phyloP scores from a whole-genome alignment of 495 filamentous ascomycete genomes.

The Hypoxylon fragiforme region DNA sequence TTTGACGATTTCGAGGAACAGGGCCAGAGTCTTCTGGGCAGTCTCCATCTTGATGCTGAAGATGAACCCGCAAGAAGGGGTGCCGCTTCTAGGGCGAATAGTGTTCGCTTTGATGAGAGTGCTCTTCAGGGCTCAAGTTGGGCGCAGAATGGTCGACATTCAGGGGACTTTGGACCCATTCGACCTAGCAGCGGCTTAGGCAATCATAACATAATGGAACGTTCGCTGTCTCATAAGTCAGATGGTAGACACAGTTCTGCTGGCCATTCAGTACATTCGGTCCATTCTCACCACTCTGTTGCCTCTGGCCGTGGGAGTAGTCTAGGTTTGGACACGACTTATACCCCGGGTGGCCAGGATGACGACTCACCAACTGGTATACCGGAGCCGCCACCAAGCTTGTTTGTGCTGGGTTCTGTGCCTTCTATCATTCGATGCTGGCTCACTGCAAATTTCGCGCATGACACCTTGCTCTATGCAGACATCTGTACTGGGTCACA shows the following conservation, averaged over 20 bases:
- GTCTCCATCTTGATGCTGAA: slow-evolving; percentile 80
- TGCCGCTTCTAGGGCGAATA: slow-evolving; percentile 86
- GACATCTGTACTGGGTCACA: slow-evolving; percentile 91
- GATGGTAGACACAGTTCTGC: slow-evolving; percentile 94
- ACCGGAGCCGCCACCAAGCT: slow-evolving; percentile 75
- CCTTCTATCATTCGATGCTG: slow-evolving; percentile 96
- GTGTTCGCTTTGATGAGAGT: slow-evolving; percentile 98
- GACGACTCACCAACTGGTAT: slow-evolving; percentile 66
- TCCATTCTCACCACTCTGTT: slow-evolving; percentile 54
- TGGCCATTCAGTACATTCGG: slow-evolving; percentile 74
- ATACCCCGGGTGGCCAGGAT: slow-evolving; percentile 62
- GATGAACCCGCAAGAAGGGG: slow-evolving; percentile 86
- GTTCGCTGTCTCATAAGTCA: slow-evolving; percentile 90
- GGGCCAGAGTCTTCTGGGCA: slow-evolving; percentile 67
- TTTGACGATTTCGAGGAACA: slow-evolving; percentile 84
- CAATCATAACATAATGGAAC: slow-evolving; percentile 81
- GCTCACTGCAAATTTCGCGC: slow-evolving; percentile 83
- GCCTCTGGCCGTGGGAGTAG: slow-evolving; percentile 81
- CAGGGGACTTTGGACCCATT: slow-evolving; percentile 74
- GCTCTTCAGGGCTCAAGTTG: slow-evolving; percentile 85
- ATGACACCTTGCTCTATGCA: slow-evolving; percentile 84
- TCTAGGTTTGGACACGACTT: slow-evolving; percentile 74
- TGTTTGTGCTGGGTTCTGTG: slow-evolving; percentile 81
- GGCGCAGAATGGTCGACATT: slow-evolving; percentile 77
- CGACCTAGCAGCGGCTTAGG: slow-evolving; percentile 81